These are phyloP conservation scores for Artemisia tridentata DNA, from an alignment of 129 eudicot species.

Conservation along the genomic window DNA sequence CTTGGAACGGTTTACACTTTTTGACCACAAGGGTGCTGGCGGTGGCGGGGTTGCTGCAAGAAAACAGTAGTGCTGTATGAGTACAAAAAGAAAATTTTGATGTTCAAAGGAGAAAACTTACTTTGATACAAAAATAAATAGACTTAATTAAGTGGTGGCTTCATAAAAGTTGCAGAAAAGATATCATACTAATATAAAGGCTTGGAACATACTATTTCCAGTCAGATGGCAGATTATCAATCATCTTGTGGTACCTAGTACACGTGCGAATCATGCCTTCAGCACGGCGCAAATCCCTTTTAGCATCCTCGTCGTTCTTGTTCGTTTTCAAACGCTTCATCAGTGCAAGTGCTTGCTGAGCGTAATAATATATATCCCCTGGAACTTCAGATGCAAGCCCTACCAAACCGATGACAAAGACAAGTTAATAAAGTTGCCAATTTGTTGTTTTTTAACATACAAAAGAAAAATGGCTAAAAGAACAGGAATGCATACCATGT, in stretches of 20 bases:
- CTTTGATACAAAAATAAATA: not conserved
- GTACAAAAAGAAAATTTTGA: not conserved
- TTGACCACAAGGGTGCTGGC: conserved; percentile 1
- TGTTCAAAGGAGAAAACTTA: not conserved
- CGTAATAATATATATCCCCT: not conserved
- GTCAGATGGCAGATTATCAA: not conserved
- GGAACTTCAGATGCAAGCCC: not conserved
- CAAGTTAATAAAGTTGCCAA: not conserved
- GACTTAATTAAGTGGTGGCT: not conserved
- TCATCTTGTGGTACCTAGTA: not conserved
- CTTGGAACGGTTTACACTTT: not conserved
- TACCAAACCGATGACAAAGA: not conserved
- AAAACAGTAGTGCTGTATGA: not conserved
- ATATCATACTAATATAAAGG: not conserved
- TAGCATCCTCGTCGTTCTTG: conserved; percentile 2
- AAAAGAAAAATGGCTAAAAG: not conserved
- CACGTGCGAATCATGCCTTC: not conserved
- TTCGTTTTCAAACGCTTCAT: not conserved
- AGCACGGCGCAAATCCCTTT: not conserved
- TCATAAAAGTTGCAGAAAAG: not conserved
- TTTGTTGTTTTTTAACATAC: not conserved
- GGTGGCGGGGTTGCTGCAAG: not conserved
- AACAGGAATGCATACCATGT: not conserved
- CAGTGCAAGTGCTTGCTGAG: not conserved
- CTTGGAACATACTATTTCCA: not conserved